Percentiles rank a stretch among this genome's conserved stretches.
Conservation (phyloP, 495 filamentous ascomycete genomes). For the Penicillium flavigenum region DNA sequence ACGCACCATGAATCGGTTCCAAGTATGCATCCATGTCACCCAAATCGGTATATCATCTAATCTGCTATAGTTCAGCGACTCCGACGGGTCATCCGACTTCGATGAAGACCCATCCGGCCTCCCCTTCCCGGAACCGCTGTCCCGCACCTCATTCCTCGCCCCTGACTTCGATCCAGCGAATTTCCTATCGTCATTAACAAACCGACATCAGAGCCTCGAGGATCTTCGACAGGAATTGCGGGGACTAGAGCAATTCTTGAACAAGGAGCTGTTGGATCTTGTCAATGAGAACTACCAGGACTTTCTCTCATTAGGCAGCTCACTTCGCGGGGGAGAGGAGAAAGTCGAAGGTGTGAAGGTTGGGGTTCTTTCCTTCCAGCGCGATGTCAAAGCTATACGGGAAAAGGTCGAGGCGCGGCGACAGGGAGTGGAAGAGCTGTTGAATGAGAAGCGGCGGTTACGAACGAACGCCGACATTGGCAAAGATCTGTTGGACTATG, state of each 20-base stretch:
- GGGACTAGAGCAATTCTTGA: constrained; percentile 68
- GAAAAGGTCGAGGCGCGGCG: constrained; percentile 53
- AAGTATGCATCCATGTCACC: constrained; percentile 13
- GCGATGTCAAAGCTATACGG: constrained; percentile 66
- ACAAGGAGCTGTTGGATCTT: constrained; percentile 82
- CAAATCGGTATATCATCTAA: neutral
- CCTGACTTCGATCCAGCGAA: constrained; percentile 74
- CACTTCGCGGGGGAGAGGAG: constrained; percentile 84
- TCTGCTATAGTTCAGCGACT: constrained; percentile 46
- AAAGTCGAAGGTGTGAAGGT: constrained; percentile 89
- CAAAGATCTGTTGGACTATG: constrained; percentile 66
- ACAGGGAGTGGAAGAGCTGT: constrained; percentile 51
- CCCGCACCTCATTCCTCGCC: constrained; percentile 74
- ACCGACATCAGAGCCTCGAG: constrained; percentile 93
- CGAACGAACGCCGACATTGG: constrained; percentile 56
- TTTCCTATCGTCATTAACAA: constrained; percentile 79
- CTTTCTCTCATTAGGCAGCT: constrained; percentile 78
- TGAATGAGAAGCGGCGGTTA: constrained; percentile 55
- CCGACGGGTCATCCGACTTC: constrained; percentile 54
- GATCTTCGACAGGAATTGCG: constrained; percentile 86
- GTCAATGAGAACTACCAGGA: constrained; percentile 93
- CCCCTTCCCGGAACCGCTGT: constrained; percentile 79
- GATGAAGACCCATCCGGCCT: constrained; percentile 66
- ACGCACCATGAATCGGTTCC: constrained; percentile 30
- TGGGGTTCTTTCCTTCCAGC: constrained; percentile 76